A percentile compares a stretch with the other conserved stretches of the same genome.
Evolutionary conservation across 805 yeast species (phyloP).

Genomic region (Starmerella sp.): DNA sequence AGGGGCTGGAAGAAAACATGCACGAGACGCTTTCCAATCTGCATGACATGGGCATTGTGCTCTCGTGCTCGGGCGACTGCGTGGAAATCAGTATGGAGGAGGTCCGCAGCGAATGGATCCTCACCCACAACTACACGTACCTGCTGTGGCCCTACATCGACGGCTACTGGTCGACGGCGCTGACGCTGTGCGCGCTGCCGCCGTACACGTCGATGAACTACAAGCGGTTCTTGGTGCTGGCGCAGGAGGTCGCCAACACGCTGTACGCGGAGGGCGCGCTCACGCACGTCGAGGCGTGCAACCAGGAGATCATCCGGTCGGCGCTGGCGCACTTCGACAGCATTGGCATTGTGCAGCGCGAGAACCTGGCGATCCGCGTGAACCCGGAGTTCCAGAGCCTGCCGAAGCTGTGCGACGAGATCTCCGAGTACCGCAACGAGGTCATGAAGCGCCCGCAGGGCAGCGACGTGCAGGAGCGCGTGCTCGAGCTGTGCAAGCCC

Average conservation of each 20-base stretch:
- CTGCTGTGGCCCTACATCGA: conserved; percentile 37
- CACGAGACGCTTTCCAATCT: conserved; percentile 26
- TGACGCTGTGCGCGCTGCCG: conserved; percentile 29
- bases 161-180: conserved; percentile 34
- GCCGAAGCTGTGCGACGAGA: conserved; percentile 27
- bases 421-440: conserved; percentile 31
- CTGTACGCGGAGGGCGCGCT: conserved; percentile 35
- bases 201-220: conserved; percentile 24
- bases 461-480: conserved; percentile 5
- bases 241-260: conserved; percentile 34
- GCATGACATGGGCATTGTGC: conserved; percentile 26
- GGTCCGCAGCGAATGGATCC: conserved; percentile 23
- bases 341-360: conserved; percentile 27
- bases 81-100: conserved; percentile 16
- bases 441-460: conserved; percentile 14
- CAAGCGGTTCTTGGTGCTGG: conserved; percentile 27
- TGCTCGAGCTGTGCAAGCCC: conserved; percentile 7
- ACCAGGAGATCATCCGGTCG: conserved; percentile 31
- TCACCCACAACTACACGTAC: conserved; percentile 34
- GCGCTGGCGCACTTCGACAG: conserved; percentile 30
- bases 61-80: conserved; percentile 12
- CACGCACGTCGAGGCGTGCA: conserved; percentile 33
- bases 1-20: conserved; percentile 30
- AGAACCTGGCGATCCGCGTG: conserved; percentile 5
- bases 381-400: conserved; percentile 10